Evolutionary conservation across 2,329 filamentous ascomycete species (phyloP), one percentile per base, ranked within the genome.

Genomic region (Epichloe glyceriae): DNA sequence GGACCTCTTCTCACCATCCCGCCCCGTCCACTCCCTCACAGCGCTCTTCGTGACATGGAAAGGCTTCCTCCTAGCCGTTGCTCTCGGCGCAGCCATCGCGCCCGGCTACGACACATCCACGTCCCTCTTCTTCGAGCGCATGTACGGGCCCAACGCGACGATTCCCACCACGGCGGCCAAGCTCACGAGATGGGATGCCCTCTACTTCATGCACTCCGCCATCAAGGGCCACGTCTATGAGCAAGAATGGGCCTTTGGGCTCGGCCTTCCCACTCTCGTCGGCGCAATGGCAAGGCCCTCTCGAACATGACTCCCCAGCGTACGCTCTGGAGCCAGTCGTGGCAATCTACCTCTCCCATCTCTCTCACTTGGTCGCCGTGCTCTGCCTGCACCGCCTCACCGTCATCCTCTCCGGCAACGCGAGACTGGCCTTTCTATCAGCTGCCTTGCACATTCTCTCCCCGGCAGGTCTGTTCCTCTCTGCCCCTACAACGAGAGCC

Each of bases 391-490:
- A 88, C 64, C 69, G 72, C 51, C 77, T 95, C 20, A 79, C 83
- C 2, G 62, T 73, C 50, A 65, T 75, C 7, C 59, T 90, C 10
- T 79, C 78, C 50, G 66, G 66, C 15, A 61, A 72, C 53, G 60
- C 59, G n/a, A 71, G 64, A n/a, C 65, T 85, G 40, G 77, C 87
- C 2, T 82, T 91, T 54, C 63, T 85, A 20, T 76, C 88, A 8
- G 80, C 88, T 3, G 70, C 78, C 15, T 71, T 97, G 46, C 88
- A 97, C 64, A 76, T 95, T 50, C 62, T 97, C 46, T 93, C 87
- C 0, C 91, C 93, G 0, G 93, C 86, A 0, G 91, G 91, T 0
- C 68, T 96, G 2, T 97, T 98, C 63, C 77, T 98, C 17, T 90
- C 85, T 0, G 85, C 90, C 0, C 91, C 0, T 95, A 93, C 65